phyloP scores from a whole-genome alignment of 2,329 filamentous ascomycete species.

The Fusarium continuum region DNA sequence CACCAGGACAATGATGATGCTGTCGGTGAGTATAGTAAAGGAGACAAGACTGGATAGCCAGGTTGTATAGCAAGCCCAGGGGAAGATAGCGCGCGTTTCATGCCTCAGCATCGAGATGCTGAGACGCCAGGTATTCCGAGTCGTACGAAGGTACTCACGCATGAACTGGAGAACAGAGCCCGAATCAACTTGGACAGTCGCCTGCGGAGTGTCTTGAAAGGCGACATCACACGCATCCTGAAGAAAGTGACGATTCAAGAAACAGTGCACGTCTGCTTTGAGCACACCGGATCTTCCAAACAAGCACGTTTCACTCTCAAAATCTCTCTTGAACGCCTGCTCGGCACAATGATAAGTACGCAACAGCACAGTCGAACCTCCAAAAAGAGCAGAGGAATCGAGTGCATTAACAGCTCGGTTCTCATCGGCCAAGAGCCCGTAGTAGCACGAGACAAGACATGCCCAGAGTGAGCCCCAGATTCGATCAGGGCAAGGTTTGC shows the following conservation, averaged over 20 bases:
- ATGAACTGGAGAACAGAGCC: conserved; percentile 1
- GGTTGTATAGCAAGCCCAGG: not conserved
- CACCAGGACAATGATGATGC: not conserved
- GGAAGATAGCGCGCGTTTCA: not conserved
- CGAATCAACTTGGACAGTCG: not conserved
- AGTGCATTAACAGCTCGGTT: conserved; percentile 4
- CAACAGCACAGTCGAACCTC: conserved; percentile 10
- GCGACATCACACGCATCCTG: conserved; percentile 1
- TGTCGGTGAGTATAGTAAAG: conserved; percentile 11
- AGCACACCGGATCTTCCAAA: conserved; percentile 12
- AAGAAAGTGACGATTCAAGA: conserved; percentile 18
- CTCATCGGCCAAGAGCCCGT: conserved; percentile 5
- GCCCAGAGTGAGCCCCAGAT: not conserved
- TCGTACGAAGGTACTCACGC: not conserved
- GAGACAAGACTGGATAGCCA: conserved; percentile 11
- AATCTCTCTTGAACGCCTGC: conserved; percentile 1
- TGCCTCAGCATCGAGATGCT: not conserved
- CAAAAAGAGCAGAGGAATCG: conserved; percentile 11
- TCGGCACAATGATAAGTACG: not conserved
- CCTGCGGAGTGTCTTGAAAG: conserved; percentile 10
- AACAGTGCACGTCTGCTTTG: conserved; percentile 24
- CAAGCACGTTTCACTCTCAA: conserved; percentile 20
- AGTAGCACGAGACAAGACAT: conserved; percentile 11
- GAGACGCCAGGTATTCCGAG: conserved; percentile 7
- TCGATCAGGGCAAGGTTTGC: not conserved